A percentile compares a stretch with the other conserved stretches of the same genome.
Conservation (phyloP, 2,329 filamentous ascomycete species). For the Tolypocladium amazonense region DNA sequence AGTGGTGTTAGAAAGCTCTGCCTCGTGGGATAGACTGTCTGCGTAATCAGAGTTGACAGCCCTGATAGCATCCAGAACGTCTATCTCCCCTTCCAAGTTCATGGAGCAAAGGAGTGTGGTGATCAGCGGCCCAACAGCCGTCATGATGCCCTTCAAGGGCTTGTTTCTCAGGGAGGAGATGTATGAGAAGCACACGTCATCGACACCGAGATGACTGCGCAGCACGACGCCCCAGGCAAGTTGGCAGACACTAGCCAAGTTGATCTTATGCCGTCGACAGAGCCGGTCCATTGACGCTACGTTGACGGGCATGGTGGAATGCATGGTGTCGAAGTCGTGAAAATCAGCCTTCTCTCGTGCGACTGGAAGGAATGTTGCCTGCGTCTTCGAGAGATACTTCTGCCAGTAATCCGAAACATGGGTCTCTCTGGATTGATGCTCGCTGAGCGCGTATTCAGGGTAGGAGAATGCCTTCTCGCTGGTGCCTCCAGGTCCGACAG, state of each 20-base stretch:
- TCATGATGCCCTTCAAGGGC: background rate
- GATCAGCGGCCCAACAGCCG: background rate
- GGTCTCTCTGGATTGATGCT: background rate
- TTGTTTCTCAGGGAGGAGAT: background rate
- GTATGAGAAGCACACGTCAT: background rate
- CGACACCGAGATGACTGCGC: background rate
- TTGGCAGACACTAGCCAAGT: background rate
- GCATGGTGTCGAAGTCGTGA: background rate
- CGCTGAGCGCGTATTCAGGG: background rate
- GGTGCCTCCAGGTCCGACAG: background rate
- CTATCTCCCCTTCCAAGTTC: background rate
- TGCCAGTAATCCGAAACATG: background rate
- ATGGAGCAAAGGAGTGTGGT: background rate
- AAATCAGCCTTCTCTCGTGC: background rate
- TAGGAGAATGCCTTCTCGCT: background rate
- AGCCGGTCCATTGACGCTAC: background rate
- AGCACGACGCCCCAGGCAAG: background rate
- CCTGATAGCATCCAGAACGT: background rate
- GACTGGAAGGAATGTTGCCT: background rate
- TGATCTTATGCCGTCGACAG: background rate
- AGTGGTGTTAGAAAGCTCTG: background rate
- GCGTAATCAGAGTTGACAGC: background rate
- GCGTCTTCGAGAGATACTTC: background rate
- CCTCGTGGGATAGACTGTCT: background rate
- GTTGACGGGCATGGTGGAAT: background rate